These are phyloP conservation scores for Pythium sp. DNA, from an alignment of 352 stramenopile genomes.

Conservation along the genomic window DNA sequence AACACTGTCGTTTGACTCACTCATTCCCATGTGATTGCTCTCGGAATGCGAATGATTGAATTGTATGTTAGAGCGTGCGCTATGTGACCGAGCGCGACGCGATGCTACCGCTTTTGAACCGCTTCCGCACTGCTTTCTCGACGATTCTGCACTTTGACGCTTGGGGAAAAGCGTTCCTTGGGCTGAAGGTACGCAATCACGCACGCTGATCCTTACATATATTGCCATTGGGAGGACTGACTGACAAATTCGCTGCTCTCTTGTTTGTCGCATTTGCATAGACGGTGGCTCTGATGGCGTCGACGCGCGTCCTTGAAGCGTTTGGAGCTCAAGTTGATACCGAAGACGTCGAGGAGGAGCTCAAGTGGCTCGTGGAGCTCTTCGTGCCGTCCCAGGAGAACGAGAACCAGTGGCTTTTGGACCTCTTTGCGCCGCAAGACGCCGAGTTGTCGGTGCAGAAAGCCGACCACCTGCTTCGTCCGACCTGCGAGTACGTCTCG, in stretches of 20 bases:
- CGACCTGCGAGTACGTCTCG: slow-evolving; percentile 55
- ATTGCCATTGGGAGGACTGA: too few species aligned
- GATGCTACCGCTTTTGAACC: slow-evolving; percentile 49
- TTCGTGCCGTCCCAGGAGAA: slow-evolving; percentile 29
- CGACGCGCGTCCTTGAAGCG: slow-evolving; percentile 59
- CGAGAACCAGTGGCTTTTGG: slow-evolving; percentile 55
- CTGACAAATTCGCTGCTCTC: too few species aligned
- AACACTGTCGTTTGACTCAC: background rate
- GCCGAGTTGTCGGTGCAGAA: slow-evolving; percentile 20
- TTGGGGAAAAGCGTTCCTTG: slow-evolving; percentile 41
- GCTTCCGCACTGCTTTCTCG: slow-evolving; percentile 50
- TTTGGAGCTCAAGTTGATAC: slow-evolving; percentile 43
- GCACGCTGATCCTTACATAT: too few species aligned
- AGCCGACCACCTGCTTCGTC: slow-evolving; percentile 56
- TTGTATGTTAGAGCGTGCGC: slow-evolving; percentile 46
- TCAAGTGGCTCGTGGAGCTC: slow-evolving; percentile 56
- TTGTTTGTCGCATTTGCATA: slow-evolving; percentile 9
- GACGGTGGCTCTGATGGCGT: slow-evolving; percentile 67
- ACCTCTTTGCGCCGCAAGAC: slow-evolving; percentile 38
- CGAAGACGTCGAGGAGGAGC: slow-evolving; percentile 34
- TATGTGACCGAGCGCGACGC: slow-evolving; percentile 72
- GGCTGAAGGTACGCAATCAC: slow-evolving; percentile 37
- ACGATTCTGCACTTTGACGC: slow-evolving; percentile 48
- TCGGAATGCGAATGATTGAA: background rate
- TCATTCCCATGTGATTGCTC: background rate